A percentile compares a stretch with the other conserved stretches of the same genome.
phyloP scores from a whole-genome alignment of 148 eudicot genomes.

The Bassia scoparia region DNA sequence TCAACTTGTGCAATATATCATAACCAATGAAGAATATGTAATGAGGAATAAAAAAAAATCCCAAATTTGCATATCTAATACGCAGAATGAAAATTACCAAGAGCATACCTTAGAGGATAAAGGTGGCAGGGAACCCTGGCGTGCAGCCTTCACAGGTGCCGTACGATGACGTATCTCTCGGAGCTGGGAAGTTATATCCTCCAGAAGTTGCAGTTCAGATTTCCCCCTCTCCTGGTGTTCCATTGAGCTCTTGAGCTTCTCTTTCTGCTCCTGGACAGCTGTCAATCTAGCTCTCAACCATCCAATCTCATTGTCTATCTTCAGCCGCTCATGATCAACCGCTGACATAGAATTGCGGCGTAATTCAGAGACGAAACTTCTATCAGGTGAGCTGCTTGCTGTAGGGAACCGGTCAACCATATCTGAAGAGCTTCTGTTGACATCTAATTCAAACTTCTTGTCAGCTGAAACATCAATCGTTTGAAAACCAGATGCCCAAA shows the following conservation, averaged over 20 bases:
- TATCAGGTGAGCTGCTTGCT: slow-evolving; percentile 28
- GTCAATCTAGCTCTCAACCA: slow-evolving; percentile 63
- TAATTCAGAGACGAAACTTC: slow-evolving; percentile 28
- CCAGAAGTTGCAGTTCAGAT: slow-evolving; percentile 64
- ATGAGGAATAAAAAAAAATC: too few species aligned
- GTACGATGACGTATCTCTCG: slow-evolving; percentile 61
- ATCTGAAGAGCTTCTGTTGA: slow-evolving; percentile 43
- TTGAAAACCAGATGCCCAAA: slow-evolving; percentile 24
- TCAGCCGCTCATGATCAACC: slow-evolving; percentile 64
- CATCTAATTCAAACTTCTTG: slow-evolving; percentile 22
- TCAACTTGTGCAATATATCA: neutral
- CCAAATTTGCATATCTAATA: neutral
- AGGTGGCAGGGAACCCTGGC: slow-evolving; percentile 68
- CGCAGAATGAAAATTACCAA: neutral
- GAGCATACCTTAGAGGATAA: slow-evolving; percentile 56
- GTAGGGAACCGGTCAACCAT: slow-evolving; percentile 41
- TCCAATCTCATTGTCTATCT: slow-evolving; percentile 63
- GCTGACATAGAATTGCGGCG: slow-evolving; percentile 53
- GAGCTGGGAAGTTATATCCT: slow-evolving; percentile 64
- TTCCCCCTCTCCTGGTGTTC: slow-evolving; percentile 62
- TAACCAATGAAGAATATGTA: neutral
- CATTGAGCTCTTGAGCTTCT: slow-evolving; percentile 50
- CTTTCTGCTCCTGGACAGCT: slow-evolving; percentile 71
- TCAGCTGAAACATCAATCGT: slow-evolving; percentile 19
- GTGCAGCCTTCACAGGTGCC: slow-evolving; percentile 52